These are phyloP conservation scores for Lichina pygmaea DNA, from an alignment of 495 filamentous ascomycete genomes.

Conservation along the genomic window DNA sequence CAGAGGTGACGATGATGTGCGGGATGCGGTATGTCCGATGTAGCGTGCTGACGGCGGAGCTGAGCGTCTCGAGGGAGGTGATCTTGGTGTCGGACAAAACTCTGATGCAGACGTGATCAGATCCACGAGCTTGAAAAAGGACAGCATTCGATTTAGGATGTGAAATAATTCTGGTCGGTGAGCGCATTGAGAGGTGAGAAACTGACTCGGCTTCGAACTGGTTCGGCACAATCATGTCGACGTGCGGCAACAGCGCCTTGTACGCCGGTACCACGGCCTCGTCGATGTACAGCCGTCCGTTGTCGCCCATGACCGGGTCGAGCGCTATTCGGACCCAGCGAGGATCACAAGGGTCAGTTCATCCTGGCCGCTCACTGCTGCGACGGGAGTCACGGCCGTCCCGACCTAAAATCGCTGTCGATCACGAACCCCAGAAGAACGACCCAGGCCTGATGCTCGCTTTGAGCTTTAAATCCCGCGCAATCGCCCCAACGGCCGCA, in stretches of 20 bases:
- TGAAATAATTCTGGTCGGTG: no score
- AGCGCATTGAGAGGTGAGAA: not conserved
- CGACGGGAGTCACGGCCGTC: not conserved
- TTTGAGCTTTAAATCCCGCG: slow-evolving; percentile 44
- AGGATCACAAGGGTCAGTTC: not conserved
- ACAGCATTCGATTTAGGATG: not conserved
- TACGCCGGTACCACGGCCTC: slow-evolving; percentile 82
- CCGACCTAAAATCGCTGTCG: not conserved
- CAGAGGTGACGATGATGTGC: slow-evolving; percentile 80
- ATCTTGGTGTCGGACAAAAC: slow-evolving; percentile 63
- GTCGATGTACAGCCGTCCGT: slow-evolving; percentile 69
- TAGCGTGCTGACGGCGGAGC: slow-evolving; percentile 43
- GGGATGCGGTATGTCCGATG: slow-evolving; percentile 56
- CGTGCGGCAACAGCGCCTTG: slow-evolving; percentile 44
- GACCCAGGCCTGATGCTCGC: slow-evolving; percentile 34
- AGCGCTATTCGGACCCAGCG: slow-evolving; percentile 24
- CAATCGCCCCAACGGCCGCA: slow-evolving; percentile 62
- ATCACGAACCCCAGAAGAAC: slow-evolving; percentile 60
- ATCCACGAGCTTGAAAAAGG: not conserved
- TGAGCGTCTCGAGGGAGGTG: slow-evolving; percentile 41
- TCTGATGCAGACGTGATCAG: slow-evolving; percentile 16
- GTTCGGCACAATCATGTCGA: slow-evolving; percentile 83
- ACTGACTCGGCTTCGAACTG: slow-evolving; percentile 89
- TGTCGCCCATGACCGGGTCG: slow-evolving; percentile 95
- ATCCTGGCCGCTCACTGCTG: not conserved